phyloP scores from a whole-genome alignment of 1,139 yeast genomes.

The Geotrichum reessii region DNA sequence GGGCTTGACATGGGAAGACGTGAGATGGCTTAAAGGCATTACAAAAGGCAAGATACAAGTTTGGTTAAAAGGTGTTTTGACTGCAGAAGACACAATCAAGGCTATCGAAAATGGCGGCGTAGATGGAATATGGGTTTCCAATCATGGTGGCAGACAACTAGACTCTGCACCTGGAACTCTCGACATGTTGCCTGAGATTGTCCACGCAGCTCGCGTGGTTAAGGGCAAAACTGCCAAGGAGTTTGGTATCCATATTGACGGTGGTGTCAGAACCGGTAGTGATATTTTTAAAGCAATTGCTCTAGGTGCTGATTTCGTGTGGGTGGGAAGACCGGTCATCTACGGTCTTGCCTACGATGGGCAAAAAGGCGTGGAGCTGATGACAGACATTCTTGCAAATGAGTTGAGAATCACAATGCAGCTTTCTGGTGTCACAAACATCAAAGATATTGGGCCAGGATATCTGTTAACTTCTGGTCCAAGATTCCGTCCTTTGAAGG shows the following conservation, averaged over 20 bases:
- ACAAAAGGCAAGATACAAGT: constrained; percentile 10
- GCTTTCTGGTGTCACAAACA: constrained; percentile 11
- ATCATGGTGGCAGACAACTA: constrained; percentile 15
- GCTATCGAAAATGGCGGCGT: constrained; percentile 14
- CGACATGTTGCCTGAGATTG: constrained; percentile 16
- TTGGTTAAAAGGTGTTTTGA: constrained; percentile 13
- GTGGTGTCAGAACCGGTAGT: constrained; percentile 13
- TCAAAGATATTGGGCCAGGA: constrained; percentile 4
- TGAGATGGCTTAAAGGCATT: constrained; percentile 8
- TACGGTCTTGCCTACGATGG: constrained; percentile 15
- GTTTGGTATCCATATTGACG: constrained; percentile 12
- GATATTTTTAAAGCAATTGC: constrained; percentile 14
- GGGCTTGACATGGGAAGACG: constrained; percentile 11
- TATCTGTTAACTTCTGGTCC: constrained; percentile 4
- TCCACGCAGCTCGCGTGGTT: constrained; percentile 10
- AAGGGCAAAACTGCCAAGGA: constrained; percentile 1
- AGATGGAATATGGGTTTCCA: constrained; percentile 16
- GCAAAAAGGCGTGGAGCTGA: constrained; percentile 10
- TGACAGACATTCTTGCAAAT: constrained; percentile 10
- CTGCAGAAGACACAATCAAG: constrained; percentile 12
- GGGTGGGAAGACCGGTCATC: constrained; percentile 15
- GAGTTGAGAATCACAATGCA: constrained; percentile 15
- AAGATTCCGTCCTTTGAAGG: neutral
- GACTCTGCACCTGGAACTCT: constrained; percentile 15
- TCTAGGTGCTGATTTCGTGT: constrained; percentile 14